Conservation (phyloP, 345 rosid genomes). For the Chamaenerion angustifolium region DNA sequence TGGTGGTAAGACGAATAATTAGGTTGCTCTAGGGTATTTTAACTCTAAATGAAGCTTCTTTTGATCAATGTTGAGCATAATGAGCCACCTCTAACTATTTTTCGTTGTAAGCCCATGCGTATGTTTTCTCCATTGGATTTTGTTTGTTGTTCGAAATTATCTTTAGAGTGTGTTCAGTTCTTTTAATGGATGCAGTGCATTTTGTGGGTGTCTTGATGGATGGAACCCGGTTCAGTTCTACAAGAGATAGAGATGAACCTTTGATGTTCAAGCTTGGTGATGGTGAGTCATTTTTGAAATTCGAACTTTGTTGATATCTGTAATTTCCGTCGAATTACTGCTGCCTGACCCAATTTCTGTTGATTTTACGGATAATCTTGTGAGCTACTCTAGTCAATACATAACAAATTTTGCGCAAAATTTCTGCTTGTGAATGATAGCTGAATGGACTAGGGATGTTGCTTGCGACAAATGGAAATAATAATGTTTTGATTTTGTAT, state of each 20-base stretch:
- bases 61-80: too few species aligned
- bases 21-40: too few species aligned
- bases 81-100: background rate
- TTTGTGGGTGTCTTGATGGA: slow-evolving; percentile 37
- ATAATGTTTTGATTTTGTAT: background rate
- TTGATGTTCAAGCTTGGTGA: slow-evolving; percentile 30
- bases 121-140: background rate
- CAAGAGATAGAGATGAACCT: slow-evolving; percentile 25
- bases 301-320: background rate
- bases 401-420: too few species aligned
- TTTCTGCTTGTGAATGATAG: too few species aligned
- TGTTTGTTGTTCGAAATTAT: too few species aligned
- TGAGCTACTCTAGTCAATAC: too few species aligned
- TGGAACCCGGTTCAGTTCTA: slow-evolving; percentile 34
- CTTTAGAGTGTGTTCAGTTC: background rate
- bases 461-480: too few species aligned
- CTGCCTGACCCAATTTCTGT: too few species aligned
- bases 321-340: too few species aligned
- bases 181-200: slow-evolving; percentile 28
- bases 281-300: slow-evolving; percentile 15
- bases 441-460: too few species aligned
- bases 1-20: background rate
- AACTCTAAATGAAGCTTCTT: too few species aligned
- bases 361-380: too few species aligned
- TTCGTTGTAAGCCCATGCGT: background rate